Evolutionary conservation across 2,329 filamentous ascomycete species (phyloP).

Genomic region (Huntiella omanensis): DNA sequence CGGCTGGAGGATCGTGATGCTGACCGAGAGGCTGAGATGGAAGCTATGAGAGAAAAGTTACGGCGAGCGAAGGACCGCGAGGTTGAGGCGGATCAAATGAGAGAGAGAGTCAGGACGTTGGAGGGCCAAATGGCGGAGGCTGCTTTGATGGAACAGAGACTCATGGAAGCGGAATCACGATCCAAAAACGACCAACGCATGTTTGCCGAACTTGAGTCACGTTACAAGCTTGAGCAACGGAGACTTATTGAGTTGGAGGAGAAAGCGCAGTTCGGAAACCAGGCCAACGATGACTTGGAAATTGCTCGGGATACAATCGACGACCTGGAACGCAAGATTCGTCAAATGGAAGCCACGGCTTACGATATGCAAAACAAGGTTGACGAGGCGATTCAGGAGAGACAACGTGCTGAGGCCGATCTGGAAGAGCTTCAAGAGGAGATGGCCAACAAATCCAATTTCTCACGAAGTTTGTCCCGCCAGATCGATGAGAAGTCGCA

Average conservation of each 20-base stretch:
- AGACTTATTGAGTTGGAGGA: constrained; percentile 37
- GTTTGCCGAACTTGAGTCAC: constrained; percentile 37
- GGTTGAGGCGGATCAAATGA: constrained; percentile 8
- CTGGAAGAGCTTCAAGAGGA: constrained; percentile 54
- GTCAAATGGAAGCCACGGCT: constrained; percentile 33
- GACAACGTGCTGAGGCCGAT: constrained; percentile 37
- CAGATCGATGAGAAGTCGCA: constrained; percentile 55
- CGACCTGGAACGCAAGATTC: constrained; percentile 36
- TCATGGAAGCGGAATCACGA: constrained; percentile 33
- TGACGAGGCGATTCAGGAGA: constrained; percentile 33
- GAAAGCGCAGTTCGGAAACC: constrained; percentile 18
- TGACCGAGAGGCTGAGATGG: constrained; percentile 6
- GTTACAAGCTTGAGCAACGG: constrained; percentile 35
- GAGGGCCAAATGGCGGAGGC: constrained; percentile 7
- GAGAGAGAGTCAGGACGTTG: constrained; percentile 1
- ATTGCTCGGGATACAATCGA: constrained; percentile 39
- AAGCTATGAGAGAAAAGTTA: constrained; percentile 4
- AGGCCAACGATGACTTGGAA: constrained; percentile 28
- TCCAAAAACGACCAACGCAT: constrained; percentile 35
- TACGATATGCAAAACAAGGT: constrained; percentile 36
- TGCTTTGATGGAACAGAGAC: constrained; percentile 24
- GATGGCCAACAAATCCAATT: constrained; percentile 60
- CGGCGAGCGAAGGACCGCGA: constrained; percentile 7
- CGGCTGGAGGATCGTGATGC: constrained; percentile 4
- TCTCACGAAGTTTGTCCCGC: constrained; percentile 53